Percentiles rank a stretch among this genome's conserved stretches.
Evolutionary conservation across 148 eudicot genomes (phyloP).

Genomic region (Amaranthus cruentus): DNA sequence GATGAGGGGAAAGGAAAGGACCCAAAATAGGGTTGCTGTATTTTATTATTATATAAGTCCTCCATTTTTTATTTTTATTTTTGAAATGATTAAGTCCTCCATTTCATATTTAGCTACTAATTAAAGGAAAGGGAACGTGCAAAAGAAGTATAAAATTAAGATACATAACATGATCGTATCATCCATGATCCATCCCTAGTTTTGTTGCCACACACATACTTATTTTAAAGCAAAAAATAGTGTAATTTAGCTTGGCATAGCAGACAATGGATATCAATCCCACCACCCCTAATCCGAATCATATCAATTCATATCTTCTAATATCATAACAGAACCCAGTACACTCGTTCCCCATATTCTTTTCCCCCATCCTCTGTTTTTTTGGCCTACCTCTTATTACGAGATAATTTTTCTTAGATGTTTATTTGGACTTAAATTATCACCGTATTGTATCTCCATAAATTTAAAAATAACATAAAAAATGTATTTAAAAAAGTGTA

Average conservation of each 20-base stretch:
- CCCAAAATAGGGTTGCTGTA: background rate
- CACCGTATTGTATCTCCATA: too few species aligned
- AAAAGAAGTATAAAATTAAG: background rate
- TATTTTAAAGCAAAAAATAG: background rate
- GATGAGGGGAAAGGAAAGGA: background rate
- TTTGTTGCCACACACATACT: too few species aligned
- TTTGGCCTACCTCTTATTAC: background rate
- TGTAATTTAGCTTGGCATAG: slow-evolving; percentile 21
- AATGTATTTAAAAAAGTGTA: too few species aligned
- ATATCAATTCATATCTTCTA: slow-evolving; percentile 31
- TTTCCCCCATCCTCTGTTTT: slow-evolving; percentile 6
- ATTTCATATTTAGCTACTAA: background rate
- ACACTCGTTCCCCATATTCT: background rate
- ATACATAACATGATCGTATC: background rate
- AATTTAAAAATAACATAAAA: too few species aligned
- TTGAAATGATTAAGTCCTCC: background rate
- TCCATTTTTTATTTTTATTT: background rate
- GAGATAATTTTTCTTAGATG: background rate
- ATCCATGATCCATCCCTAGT: background rate
- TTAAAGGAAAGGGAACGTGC: background rate
- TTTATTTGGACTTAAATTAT: background rate
- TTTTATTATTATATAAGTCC: background rate
- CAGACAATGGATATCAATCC: slow-evolving; percentile 31
- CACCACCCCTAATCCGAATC: slow-evolving; percentile 28
- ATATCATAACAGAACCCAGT: slow-evolving; percentile 18